phyloP scores from a whole-genome alignment of 495 filamentous ascomycete genomes.

The Stereocaulon alpinum region DNA sequence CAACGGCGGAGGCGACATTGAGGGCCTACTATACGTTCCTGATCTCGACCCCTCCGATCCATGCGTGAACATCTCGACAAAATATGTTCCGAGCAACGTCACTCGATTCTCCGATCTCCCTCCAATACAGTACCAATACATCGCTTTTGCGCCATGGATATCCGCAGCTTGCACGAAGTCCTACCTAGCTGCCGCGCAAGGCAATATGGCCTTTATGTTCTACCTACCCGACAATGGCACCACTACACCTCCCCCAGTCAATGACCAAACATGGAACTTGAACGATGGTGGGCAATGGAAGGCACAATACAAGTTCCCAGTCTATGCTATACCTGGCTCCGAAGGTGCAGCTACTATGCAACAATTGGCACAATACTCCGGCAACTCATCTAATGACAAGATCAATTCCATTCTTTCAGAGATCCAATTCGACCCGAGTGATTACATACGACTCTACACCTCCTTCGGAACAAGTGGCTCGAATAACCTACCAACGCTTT shows the following conservation, averaged over 20 bases:
- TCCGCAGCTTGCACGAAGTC: constrained; percentile 53
- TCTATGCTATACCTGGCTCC: constrained; percentile 70
- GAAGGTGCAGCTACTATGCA: constrained; percentile 58
- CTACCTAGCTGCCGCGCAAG: constrained; percentile 53
- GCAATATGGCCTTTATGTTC: constrained; percentile 53
- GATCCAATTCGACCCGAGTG: constrained; percentile 26
- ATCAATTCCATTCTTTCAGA: constrained; percentile 45
- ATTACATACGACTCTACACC: constrained; percentile 49
- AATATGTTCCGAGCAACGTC: constrained; percentile 60
- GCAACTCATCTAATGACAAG: constrained; percentile 50
- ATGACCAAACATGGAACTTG: constrained; percentile 54
- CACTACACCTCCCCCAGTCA: constrained; percentile 47
- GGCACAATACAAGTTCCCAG: constrained; percentile 51
- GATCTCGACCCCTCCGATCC: constrained; percentile 42
- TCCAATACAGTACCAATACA: constrained; percentile 39
- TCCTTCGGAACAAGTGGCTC: constrained; percentile 42
- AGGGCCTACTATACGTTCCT: constrained; percentile 78
- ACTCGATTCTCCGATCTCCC: constrained; percentile 62
- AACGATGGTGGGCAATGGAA: constrained; percentile 56
- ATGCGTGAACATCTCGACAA: constrained; percentile 48
- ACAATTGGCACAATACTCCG: constrained; percentile 64
- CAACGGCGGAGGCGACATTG: constrained; percentile 44
- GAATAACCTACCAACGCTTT: constrained; percentile 52
- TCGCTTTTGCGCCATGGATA: constrained; percentile 88
- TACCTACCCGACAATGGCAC: constrained; percentile 53